A percentile compares a stretch with the other conserved stretches of the same genome.
phyloP scores from a whole-genome alignment of 1,284 basidiomycete species.

The Sanghuangporus baumii region DNA sequence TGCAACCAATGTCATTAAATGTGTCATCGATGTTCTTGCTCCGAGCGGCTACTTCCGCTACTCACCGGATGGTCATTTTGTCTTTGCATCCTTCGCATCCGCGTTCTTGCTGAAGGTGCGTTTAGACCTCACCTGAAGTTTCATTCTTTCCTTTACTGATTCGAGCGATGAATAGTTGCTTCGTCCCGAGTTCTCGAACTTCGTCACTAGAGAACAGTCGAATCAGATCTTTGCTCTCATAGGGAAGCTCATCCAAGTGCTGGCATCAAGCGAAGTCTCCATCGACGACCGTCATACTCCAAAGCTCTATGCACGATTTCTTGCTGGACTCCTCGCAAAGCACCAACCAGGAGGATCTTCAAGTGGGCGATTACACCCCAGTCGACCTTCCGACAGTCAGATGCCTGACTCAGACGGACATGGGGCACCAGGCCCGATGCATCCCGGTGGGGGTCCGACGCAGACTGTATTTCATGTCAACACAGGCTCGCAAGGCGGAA shows the following conservation, averaged over 20 bases:
- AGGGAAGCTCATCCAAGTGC: constrained; percentile 60
- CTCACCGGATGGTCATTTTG: constrained; percentile 80
- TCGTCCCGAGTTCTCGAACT: constrained; percentile 61
- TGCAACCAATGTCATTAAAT: constrained; percentile 61
- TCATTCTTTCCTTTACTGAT: not conserved
- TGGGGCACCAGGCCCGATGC: constrained; percentile 5
- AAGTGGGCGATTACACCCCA: constrained; percentile 22
- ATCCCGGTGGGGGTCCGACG: constrained; percentile 30
- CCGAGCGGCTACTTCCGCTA: constrained; percentile 77
- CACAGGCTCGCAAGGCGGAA: constrained; percentile 6
- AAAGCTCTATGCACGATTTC: constrained; percentile 74
- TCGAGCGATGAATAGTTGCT: constrained; percentile 45
- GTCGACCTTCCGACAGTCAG: constrained; percentile 26
- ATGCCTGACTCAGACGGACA: constrained; percentile 26
- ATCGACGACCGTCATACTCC: constrained; percentile 81
- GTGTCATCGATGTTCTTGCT: constrained; percentile 59
- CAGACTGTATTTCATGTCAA: constrained; percentile 18
- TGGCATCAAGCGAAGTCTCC: constrained; percentile 68
- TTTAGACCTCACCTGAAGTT: constrained; percentile 5
- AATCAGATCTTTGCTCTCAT: constrained; percentile 68
- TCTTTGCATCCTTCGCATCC: constrained; percentile 81
- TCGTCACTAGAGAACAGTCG: constrained; percentile 57
- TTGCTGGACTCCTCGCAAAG: constrained; percentile 59
- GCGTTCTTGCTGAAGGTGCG: constrained; percentile 78
- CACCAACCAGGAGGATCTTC: constrained; percentile 58